A percentile compares a stretch with the other conserved stretches of the same genome.
Evolutionary conservation across 2,329 filamentous ascomycete species (phyloP).

Genomic region (Cercospora berteroae): DNA sequence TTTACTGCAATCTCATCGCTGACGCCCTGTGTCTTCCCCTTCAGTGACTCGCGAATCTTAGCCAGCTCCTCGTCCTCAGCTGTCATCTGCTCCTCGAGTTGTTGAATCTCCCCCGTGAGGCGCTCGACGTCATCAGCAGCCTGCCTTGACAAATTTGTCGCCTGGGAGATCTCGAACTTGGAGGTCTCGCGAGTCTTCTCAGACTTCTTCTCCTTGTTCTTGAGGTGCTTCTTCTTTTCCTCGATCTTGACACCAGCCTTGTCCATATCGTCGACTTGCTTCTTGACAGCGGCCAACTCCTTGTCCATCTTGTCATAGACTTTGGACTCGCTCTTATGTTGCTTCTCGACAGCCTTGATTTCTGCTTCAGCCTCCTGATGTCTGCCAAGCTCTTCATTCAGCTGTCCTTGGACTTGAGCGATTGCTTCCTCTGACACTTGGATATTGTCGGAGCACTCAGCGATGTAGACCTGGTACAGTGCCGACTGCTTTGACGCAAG

Average conservation of each 20-base stretch:
- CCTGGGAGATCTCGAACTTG: conserved; percentile 70
- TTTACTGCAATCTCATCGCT: conserved; percentile 90
- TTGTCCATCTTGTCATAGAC: conserved; percentile 82
- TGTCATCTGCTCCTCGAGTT: conserved; percentile 73
- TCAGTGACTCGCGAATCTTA: conserved; percentile 79
- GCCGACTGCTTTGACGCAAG: conserved; percentile 84
- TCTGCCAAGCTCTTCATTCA: conserved; percentile 85
- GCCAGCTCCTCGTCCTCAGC: conserved; percentile 78
- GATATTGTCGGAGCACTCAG: conserved; percentile 85
- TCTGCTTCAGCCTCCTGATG: conserved; percentile 85
- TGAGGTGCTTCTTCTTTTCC: conserved; percentile 93
- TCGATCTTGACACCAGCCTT: conserved; percentile 97
- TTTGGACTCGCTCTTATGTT: conserved; percentile 77
- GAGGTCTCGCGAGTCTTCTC: conserved; percentile 82
- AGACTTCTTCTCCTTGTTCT: conserved; percentile 88
- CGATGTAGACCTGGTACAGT: conserved; percentile 86
- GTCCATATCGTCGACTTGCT: conserved; percentile 89
- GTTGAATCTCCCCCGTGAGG: conserved; percentile 68
- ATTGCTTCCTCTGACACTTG: conserved; percentile 86
- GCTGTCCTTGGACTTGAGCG: conserved; percentile 80
- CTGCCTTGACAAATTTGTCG: conserved; percentile 73
- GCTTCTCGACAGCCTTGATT: conserved; percentile 85
- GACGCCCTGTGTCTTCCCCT: conserved; percentile 92
- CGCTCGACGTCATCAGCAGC: conserved; percentile 75
- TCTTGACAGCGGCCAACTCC: conserved; percentile 71